Evolutionary conservation across 2,329 filamentous ascomycete species (phyloP).

Genomic region (Leptographium wingfieldii): DNA sequence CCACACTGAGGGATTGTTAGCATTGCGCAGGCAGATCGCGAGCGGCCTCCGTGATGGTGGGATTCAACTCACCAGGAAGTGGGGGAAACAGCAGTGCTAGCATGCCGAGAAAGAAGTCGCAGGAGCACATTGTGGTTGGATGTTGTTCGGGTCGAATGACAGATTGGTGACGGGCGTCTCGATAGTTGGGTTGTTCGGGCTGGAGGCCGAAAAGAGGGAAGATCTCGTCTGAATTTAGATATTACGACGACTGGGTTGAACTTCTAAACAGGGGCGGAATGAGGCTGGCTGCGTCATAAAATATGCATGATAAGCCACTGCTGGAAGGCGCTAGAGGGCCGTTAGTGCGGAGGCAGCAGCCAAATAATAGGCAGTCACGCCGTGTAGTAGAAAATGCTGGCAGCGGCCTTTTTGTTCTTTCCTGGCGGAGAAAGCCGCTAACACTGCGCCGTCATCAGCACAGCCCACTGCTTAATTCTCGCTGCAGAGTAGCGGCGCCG

Average conservation of each 20-base stretch:
- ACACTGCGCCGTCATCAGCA: neutral
- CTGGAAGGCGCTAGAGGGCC: neutral
- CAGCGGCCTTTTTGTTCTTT: neutral
- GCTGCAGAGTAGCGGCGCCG: neutral
- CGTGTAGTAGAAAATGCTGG: neutral
- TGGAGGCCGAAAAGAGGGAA: neutral
- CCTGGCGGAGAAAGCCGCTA: neutral
- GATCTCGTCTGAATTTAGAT: neutral
- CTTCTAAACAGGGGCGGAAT: neutral
- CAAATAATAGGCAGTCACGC: neutral
- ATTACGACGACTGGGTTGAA: neutral
- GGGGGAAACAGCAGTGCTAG: constrained; percentile 54
- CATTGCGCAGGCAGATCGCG: neutral
- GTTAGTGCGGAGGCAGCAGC: neutral
- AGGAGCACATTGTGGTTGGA: constrained; percentile 36
- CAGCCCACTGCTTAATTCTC: too few species aligned
- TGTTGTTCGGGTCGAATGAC: neutral
- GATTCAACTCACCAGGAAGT: constrained; percentile 39
- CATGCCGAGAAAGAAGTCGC: constrained; percentile 50
- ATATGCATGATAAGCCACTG: neutral
- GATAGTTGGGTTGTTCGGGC: neutral
- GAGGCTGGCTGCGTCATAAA: neutral
- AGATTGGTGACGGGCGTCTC: neutral
- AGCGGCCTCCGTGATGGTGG: neutral
- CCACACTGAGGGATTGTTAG: constrained; percentile 57